Evolutionary conservation across 352 stramenopile species (phyloP).

Genomic region (Phytopythium cucurbitacearum): DNA sequence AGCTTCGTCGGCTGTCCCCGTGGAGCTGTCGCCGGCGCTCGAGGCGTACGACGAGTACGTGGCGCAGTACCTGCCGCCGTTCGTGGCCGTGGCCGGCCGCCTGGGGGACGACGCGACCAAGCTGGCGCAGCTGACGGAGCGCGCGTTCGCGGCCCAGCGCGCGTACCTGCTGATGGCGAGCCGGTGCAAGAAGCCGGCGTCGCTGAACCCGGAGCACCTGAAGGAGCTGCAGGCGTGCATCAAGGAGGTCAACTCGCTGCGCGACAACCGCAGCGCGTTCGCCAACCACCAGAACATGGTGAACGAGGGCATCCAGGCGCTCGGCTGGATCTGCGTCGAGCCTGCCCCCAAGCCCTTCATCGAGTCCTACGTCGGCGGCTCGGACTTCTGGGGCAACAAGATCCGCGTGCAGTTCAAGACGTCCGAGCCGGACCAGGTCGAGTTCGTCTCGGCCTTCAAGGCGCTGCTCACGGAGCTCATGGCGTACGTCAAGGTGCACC

Average conservation of each 20-base stretch:
- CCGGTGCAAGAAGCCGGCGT: slow-evolving; percentile 90
- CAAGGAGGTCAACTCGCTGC: slow-evolving; percentile 76
- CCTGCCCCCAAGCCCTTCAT: slow-evolving; percentile 92
- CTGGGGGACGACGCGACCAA: slow-evolving; percentile 80
- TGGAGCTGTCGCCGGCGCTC: slow-evolving; percentile 65
- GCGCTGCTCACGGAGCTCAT: slow-evolving; percentile 88
- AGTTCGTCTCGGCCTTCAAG: slow-evolving; percentile 95
- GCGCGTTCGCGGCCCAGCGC: slow-evolving; percentile 88
- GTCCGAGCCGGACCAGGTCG: slow-evolving; percentile 86
- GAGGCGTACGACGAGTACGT: slow-evolving; percentile 91
- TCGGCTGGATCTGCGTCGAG: slow-evolving; percentile 79
- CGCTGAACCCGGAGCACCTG: slow-evolving; percentile 62
- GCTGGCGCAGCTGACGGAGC: slow-evolving; percentile 82
- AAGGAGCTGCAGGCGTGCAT: slow-evolving; percentile 71
- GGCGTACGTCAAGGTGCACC: slow-evolving; percentile 93
- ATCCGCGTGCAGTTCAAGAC: slow-evolving; percentile 97
- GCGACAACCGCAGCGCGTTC: slow-evolving; percentile 81
- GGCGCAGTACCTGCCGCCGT: slow-evolving; percentile 71
- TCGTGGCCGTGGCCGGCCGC: slow-evolving; percentile 68
- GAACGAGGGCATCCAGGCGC: slow-evolving; percentile 80
- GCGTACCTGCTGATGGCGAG: slow-evolving; percentile 91
- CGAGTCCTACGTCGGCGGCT: slow-evolving; percentile 92
- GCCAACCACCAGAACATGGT: slow-evolving; percentile 88
- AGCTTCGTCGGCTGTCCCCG: slow-evolving; percentile 4
- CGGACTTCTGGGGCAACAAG: slow-evolving; percentile 98